Evolutionary conservation across 2,329 filamentous ascomycete genomes (phyloP).

Genomic region (Xylariaceae sp.): DNA sequence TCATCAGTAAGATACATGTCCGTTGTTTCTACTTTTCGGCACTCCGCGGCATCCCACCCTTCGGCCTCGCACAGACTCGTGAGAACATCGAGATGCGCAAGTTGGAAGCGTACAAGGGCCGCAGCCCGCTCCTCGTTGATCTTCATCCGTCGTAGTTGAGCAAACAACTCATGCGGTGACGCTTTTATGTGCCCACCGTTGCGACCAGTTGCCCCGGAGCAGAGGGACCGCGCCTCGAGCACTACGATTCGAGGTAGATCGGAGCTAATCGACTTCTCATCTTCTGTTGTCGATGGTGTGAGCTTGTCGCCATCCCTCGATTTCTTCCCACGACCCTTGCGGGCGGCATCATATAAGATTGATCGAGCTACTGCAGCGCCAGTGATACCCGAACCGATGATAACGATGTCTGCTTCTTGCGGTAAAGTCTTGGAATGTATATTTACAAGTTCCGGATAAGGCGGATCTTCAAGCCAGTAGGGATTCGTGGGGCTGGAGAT

Average conservation of each 20-base stretch:
- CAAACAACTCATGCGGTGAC: conserved; percentile 40
- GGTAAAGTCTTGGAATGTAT: conserved; percentile 34
- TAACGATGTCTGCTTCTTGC: conserved; percentile 41
- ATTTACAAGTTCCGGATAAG: conserved; percentile 39
- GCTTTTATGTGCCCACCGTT: conserved; percentile 51
- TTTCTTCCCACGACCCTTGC: not conserved
- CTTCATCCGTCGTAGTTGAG: conserved; percentile 23
- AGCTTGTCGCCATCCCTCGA: not conserved
- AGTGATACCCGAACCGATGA: conserved; percentile 55
- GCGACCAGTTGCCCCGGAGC: conserved; percentile 50
- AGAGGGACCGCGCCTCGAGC: conserved; percentile 47
- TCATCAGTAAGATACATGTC: conserved; percentile 41
- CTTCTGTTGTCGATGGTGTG: not conserved
- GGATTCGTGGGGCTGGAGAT: conserved; percentile 38
- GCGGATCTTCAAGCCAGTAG: conserved; percentile 45
- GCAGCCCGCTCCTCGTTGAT: conserved; percentile 36
- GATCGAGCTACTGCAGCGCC: conserved; percentile 39
- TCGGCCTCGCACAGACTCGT: conserved; percentile 36
- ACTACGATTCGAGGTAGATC: conserved; percentile 35
- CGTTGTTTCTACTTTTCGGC: conserved; percentile 42
- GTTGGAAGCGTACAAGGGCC: conserved; percentile 40
- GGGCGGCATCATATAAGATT: conserved; percentile 21
- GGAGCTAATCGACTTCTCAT: not conserved
- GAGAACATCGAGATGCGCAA: conserved; percentile 38
- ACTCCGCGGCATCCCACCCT: conserved; percentile 34